Evolutionary conservation across 305 asterid genomes (phyloP).

Genomic region (Fraxinus sp.): DNA sequence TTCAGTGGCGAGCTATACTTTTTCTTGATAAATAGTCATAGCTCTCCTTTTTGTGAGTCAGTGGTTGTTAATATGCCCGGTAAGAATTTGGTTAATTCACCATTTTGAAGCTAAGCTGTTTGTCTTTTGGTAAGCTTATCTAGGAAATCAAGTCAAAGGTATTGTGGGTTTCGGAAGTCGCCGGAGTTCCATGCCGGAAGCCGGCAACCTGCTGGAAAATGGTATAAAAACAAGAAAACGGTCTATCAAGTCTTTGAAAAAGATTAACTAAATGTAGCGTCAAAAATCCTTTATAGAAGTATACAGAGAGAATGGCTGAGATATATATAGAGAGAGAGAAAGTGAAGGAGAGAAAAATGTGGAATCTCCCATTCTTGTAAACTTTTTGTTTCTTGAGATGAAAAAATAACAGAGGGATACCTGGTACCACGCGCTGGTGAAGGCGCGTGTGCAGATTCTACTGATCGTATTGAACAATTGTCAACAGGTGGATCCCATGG

Average conservation of each 20-base stretch:
- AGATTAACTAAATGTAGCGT: slow-evolving; percentile 27
- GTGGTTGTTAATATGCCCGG: slow-evolving; percentile 24
- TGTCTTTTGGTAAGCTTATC: slow-evolving; percentile 2
- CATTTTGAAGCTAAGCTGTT: slow-evolving; percentile 16
- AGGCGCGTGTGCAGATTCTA: slow-evolving; percentile 58
- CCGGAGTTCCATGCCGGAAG: slow-evolving; percentile 36
- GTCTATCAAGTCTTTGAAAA: slow-evolving; percentile 31
- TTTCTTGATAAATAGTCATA: not conserved
- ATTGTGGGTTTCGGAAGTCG: slow-evolving; percentile 22
- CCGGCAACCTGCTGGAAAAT: slow-evolving; percentile 30
- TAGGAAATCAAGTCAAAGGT: not conserved
- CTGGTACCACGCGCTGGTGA: slow-evolving; percentile 49
- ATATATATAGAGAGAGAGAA: slow-evolving; percentile 26
- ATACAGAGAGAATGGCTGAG: slow-evolving; percentile 18
- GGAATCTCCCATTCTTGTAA: not conserved
- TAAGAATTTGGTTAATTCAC: slow-evolving; percentile 23
- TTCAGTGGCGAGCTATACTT: slow-evolving; percentile 2
- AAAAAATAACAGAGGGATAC: slow-evolving; percentile 13
- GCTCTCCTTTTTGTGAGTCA: slow-evolving; percentile 8
- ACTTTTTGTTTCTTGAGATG: slow-evolving; percentile 17
- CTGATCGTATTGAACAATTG: slow-evolving; percentile 38
- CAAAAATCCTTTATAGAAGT: not conserved
- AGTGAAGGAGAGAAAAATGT: slow-evolving; percentile 25
- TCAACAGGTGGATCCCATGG: slow-evolving; percentile 39
- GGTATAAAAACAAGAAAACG: not conserved